A percentile compares a stretch with the other conserved stretches of the same genome.
These are phyloP conservation scores for Debaryomycetaceae sp. DNA, from an alignment of 1,139 yeast genomes.

Conservation along the genomic window DNA sequence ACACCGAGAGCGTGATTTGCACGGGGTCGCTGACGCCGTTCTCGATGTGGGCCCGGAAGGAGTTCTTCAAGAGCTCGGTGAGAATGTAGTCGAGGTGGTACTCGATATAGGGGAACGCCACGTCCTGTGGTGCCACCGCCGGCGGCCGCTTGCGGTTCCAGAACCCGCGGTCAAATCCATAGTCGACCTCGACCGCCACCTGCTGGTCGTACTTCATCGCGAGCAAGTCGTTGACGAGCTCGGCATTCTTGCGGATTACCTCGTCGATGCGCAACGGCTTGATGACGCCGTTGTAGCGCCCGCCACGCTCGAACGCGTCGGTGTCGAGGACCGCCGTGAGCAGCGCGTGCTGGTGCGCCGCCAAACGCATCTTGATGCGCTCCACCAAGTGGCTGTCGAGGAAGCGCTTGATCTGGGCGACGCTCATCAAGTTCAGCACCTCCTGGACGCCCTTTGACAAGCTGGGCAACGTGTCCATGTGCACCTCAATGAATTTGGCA, in stretches of 20 bases:
- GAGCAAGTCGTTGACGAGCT: constrained; percentile 77
- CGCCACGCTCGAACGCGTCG: constrained; percentile 24
- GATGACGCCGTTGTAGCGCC: constrained; percentile 65
- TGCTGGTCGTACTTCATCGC: constrained; percentile 75
- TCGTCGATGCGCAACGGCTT: constrained; percentile 59
- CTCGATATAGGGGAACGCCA: constrained; percentile 71
- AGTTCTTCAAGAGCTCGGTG: constrained; percentile 82
- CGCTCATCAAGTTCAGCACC: constrained; percentile 46
- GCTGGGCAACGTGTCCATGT: constrained; percentile 76
- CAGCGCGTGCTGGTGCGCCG: constrained; percentile 80
- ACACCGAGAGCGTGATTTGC: constrained; percentile 57
- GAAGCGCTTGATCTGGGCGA: constrained; percentile 52
- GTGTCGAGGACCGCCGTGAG: constrained; percentile 37
- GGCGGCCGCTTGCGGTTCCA: constrained; percentile 16
- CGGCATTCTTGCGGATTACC: constrained; percentile 58
- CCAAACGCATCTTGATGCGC: constrained; percentile 76
- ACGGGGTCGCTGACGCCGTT: constrained; percentile 58
- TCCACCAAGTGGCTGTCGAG: constrained; percentile 78
- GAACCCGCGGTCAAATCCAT: constrained; percentile 25
- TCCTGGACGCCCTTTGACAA: constrained; percentile 82
- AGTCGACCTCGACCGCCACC: constrained; percentile 56
- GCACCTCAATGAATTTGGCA: constrained; percentile 61
- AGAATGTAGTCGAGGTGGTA: constrained; percentile 83
- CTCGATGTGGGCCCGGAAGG: constrained; percentile 83
- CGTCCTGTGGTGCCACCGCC: constrained; percentile 9